phyloP scores from a whole-genome alignment of 2,329 filamentous ascomycete genomes.

The Ascochyta pisi region DNA sequence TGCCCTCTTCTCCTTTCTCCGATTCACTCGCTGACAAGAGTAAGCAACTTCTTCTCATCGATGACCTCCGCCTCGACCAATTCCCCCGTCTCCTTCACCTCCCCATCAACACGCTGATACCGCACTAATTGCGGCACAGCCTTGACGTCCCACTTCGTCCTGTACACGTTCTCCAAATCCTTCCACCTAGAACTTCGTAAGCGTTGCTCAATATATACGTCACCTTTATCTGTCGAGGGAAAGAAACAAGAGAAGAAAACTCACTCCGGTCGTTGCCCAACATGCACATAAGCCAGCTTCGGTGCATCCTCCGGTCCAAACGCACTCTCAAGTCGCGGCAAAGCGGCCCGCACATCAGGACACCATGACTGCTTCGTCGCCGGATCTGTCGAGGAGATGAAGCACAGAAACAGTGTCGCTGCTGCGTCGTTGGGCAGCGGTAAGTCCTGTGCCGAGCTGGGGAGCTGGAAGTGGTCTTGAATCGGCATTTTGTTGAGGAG shows the following conservation, averaged over 20 bases:
- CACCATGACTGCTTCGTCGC: constrained; percentile 19
- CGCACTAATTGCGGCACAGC: constrained; percentile 10
- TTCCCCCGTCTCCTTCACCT: constrained; percentile 1
- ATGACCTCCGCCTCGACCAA: constrained; percentile 12
- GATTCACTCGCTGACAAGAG: no score
- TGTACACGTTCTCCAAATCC: constrained; percentile 9
- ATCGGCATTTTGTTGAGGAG: constrained; percentile 12
- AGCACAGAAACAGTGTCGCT: constrained; percentile 14
- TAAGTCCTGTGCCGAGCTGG: constrained; percentile 8
- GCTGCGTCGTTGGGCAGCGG: background rate
- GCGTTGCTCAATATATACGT: background rate
- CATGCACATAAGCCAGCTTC: constrained; percentile 10
- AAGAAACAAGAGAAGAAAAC: background rate
- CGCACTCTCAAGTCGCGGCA: constrained; percentile 7
- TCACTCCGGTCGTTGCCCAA: constrained; percentile 19
- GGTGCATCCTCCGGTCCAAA: constrained; percentile 7
- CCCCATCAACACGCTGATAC: constrained; percentile 5
- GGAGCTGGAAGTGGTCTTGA: constrained; percentile 11
- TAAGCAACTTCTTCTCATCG: constrained; percentile 1
- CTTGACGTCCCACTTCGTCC: constrained; percentile 9
- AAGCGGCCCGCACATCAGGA: constrained; percentile 21
- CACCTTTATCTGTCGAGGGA: background rate
- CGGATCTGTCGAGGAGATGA: constrained; percentile 17
- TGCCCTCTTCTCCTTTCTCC: no score
- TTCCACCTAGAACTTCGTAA: constrained; percentile 5